phyloP scores from a whole-genome alignment of 1,139 yeast genomes.

The Pichia sp. region DNA sequence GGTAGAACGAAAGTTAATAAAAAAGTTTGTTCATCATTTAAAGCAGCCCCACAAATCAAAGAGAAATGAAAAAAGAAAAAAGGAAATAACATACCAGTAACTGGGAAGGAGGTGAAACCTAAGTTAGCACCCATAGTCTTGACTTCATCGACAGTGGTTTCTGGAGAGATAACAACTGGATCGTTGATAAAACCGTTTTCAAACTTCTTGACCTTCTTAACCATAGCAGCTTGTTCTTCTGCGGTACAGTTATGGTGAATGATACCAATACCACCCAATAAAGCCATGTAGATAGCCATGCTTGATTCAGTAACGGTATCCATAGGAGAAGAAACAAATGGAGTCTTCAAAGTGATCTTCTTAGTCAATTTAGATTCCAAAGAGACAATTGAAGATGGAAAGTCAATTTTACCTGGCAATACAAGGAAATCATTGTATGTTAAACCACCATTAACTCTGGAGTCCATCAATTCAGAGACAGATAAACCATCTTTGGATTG shows the following conservation, averaged over 20 bases:
- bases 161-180: conserved; percentile 80
- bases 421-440: conserved; percentile 95
- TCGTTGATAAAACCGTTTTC: conserved; percentile 97
- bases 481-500: conserved; percentile 77
- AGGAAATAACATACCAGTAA: conserved; percentile 81
- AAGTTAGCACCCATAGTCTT: conserved; percentile 58
- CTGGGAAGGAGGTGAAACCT: conserved; percentile 98
- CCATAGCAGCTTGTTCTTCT: conserved; percentile 99
- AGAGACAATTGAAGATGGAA: conserved; percentile 69
- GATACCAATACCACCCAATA: conserved; percentile 98
- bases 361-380: conserved; percentile 85
- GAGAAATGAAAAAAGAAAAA: conserved; percentile 3
- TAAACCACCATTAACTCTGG: conserved; percentile 85
- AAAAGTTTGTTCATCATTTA: conserved; percentile 51
- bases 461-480: conserved; percentile 80
- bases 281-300: conserved; percentile 98
- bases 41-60: conserved; percentile 1
- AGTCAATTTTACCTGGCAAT: conserved; percentile 90
- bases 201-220: conserved; percentile 87
- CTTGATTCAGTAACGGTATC: conserved; percentile 96
- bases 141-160: conserved; percentile 72
- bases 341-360: conserved; percentile 84
- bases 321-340: conserved; percentile 98
- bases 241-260: conserved; percentile 95
- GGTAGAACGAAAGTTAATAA: conserved; percentile 99